Conservation (phyloP, 768 basidiomycete genomes). For the Plicaturopsis crispa region DNA sequence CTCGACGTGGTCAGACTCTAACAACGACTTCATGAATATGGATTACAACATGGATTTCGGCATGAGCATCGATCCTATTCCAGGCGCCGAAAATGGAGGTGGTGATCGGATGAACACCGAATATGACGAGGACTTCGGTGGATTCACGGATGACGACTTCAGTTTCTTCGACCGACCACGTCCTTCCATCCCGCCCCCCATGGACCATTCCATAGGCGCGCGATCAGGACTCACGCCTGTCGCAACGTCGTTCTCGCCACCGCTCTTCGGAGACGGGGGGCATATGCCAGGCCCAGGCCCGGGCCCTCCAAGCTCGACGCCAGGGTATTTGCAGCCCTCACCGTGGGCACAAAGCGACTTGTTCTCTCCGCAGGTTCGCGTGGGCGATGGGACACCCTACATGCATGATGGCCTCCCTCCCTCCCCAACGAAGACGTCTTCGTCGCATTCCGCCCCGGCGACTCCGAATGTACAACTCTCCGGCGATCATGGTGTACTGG, state of each 20-base stretch:
- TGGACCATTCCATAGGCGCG: constrained; percentile 8
- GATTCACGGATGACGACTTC: constrained; percentile 84
- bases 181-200: background rate
- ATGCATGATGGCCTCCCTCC: constrained; percentile 37
- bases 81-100: constrained; percentile 17
- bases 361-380: constrained; percentile 14
- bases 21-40: constrained; percentile 35
- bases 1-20: constrained; percentile 29
- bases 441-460: constrained; percentile 36
- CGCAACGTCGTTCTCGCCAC: constrained; percentile 25
- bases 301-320: constrained; percentile 8
- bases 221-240: constrained; percentile 22
- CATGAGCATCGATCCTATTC: constrained; percentile 27
- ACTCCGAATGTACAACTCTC: constrained; percentile 47
- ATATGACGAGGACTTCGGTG: constrained; percentile 22
- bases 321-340: constrained; percentile 20
- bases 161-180: constrained; percentile 74
- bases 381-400: constrained; percentile 13
- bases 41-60: constrained; percentile 41
- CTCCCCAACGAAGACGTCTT: constrained; percentile 44
- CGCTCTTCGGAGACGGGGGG: constrained; percentile 19
- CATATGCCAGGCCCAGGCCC: constrained; percentile 16
- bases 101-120: constrained; percentile 20
- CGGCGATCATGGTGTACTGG: constrained; percentile 11
- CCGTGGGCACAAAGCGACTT: constrained; percentile 20